Conservation (phyloP, 306 rosid genomes). For the Dryas alaskensis region DNA sequence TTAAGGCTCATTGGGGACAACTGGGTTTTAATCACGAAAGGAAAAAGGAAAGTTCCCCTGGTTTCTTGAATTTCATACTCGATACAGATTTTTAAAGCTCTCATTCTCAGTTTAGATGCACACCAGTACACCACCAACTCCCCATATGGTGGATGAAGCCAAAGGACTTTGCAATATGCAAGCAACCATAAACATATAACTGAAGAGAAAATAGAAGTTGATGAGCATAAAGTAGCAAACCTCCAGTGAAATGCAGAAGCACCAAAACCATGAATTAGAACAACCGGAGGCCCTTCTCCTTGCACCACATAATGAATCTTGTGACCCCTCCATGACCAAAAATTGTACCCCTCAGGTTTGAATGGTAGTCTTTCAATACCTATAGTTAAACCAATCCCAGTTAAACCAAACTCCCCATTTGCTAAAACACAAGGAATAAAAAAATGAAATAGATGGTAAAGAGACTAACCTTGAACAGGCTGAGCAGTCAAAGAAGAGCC, state of each 20-base stretch:
- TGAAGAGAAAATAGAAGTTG: neutral
- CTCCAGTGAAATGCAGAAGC: slow-evolving; percentile 97
- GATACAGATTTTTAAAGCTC: no score
- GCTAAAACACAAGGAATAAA: neutral
- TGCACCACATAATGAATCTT: slow-evolving; percentile 88
- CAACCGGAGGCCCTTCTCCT: slow-evolving; percentile 86
- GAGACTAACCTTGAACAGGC: slow-evolving; percentile 57
- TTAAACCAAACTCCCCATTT: neutral
- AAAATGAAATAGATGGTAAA: neutral
- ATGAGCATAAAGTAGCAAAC: slow-evolving; percentile 30
- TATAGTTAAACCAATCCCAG: slow-evolving; percentile 21
- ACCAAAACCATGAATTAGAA: slow-evolving; percentile 94
- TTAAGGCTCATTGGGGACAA: neutral
- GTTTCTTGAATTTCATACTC: no score
- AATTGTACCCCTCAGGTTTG: slow-evolving; percentile 73
- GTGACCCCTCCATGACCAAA: slow-evolving; percentile 92
- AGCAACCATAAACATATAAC: neutral
- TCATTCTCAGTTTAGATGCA: no score
- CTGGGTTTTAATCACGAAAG: neutral
- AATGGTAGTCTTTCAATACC: slow-evolving; percentile 66
- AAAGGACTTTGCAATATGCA: neutral
- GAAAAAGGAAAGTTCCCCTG: neutral
- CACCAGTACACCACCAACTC: no score
- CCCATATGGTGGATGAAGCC: neutral
- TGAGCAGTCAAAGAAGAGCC: slow-evolving; percentile 50